phyloP scores from a whole-genome alignment of 2,329 filamentous ascomycete genomes.

The Rhinocladiella similis region DNA sequence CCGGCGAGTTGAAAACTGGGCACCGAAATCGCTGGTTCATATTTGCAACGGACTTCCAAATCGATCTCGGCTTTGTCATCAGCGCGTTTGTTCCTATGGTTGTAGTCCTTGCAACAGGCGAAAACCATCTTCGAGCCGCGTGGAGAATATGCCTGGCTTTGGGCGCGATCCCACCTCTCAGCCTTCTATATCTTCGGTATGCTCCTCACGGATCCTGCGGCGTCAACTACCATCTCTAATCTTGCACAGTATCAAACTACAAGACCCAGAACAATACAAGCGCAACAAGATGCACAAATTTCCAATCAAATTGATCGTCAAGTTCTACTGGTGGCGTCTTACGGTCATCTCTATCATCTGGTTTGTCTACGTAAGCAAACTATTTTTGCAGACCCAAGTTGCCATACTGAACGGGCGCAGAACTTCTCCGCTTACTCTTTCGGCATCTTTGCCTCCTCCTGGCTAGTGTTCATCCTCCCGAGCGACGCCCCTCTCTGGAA shows the following conservation, averaged over 20 bases:
- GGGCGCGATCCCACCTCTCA: constrained; percentile 75
- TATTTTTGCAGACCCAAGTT: not conserved
- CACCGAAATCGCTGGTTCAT: constrained; percentile 87
- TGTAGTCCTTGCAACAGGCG: constrained; percentile 58
- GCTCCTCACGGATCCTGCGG: not conserved
- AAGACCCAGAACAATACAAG: constrained; percentile 77
- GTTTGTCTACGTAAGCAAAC: constrained; percentile 67
- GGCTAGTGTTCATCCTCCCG: constrained; percentile 61
- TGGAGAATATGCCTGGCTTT: constrained; percentile 82
- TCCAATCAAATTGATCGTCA: constrained; percentile 52
- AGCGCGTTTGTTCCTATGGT: constrained; percentile 75
- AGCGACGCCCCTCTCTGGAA: constrained; percentile 66
- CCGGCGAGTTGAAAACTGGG: constrained; percentile 75
- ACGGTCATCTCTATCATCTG: constrained; percentile 71
- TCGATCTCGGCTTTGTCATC: constrained; percentile 80
- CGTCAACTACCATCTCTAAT: not conserved
- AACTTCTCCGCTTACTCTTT: constrained; percentile 84
- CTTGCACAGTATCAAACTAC: constrained; percentile 56
- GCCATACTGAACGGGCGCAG: not conserved
- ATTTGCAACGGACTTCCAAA: constrained; percentile 84
- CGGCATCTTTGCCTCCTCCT: constrained; percentile 74
- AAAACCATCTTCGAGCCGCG: constrained; percentile 68
- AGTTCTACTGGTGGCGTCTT: constrained; percentile 75
- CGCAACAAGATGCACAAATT: constrained; percentile 67
- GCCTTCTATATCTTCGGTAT: constrained; percentile 66